These are phyloP conservation scores for Hypocrella siamensis DNA, from an alignment of 2,329 filamentous ascomycete species.

Conservation along the genomic window DNA sequence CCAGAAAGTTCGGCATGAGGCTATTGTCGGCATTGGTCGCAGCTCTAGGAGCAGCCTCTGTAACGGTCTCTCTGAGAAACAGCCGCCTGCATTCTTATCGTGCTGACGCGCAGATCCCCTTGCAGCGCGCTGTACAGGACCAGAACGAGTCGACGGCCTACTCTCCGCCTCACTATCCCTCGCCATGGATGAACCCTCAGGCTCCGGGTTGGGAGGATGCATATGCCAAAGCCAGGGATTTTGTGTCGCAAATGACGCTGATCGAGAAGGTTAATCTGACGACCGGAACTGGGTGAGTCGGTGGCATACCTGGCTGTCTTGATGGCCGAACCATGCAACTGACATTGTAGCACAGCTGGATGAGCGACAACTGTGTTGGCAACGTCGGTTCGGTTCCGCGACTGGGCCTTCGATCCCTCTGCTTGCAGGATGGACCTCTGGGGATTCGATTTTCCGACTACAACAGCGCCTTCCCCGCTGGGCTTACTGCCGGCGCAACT, in stretches of 20 bases:
- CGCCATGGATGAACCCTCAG: conserved; percentile 67
- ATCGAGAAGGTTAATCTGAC: conserved; percentile 90
- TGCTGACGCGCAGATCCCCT: conserved; percentile 9
- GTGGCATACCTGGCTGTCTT: not conserved
- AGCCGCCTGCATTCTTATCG: not conserved
- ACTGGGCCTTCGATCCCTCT: conserved; percentile 57
- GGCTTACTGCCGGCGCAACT: conserved; percentile 66
- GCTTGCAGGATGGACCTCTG: conserved; percentile 73
- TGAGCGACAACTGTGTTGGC: conserved; percentile 59
- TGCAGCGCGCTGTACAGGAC: conserved; percentile 6
- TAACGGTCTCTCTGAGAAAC: not conserved
- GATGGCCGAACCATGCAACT: conserved; percentile 1
- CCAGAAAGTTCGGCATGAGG: not conserved
- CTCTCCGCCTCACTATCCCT: conserved; percentile 59
- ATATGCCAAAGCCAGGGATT: conserved; percentile 58
- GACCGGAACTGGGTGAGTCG: conserved; percentile 64
- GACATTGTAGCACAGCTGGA: conserved; percentile 13
- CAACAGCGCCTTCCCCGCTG: conserved; percentile 66
- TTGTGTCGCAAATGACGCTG: conserved; percentile 72
- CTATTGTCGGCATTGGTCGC: not conserved
- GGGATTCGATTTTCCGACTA: conserved; percentile 68
- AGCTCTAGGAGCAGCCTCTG: not conserved
- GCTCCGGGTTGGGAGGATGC: conserved; percentile 61
- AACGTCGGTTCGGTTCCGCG: conserved; percentile 56
- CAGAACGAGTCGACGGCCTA: conserved; percentile 14